Evolutionary conservation across 305 asterid genomes (phyloP).

Genomic region (Fraxinus xanthoxyloides): DNA sequence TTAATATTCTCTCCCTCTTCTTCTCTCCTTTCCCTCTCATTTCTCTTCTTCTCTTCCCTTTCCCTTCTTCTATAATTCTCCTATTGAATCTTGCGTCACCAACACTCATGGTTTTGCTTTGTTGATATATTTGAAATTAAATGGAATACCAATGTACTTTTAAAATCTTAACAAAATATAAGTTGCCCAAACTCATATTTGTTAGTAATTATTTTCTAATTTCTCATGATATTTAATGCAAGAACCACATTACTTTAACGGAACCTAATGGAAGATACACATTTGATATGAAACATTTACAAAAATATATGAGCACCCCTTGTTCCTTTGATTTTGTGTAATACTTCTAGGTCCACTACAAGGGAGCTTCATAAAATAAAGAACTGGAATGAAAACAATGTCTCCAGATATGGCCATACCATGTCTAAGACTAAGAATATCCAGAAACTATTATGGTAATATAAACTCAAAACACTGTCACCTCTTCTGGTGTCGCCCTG

Average conservation of each 20-base stretch:
- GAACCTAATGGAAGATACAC: slow-evolving; percentile 4
- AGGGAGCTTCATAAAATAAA: not conserved
- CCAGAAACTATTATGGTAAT: not conserved
- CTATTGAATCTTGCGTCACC: not conserved
- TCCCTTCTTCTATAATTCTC: not conserved
- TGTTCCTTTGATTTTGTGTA: not conserved
- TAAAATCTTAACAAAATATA: not conserved
- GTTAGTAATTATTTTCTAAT: slow-evolving; percentile 2
- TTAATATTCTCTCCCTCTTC: not conserved
- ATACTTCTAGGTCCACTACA: not conserved
- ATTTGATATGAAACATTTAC: not conserved
- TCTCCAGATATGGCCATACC: slow-evolving; percentile 9
- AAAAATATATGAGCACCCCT: not conserved
- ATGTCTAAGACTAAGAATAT: slow-evolving; percentile 5
- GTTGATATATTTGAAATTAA: not conserved
- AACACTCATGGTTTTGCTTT: not conserved
- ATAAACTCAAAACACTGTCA: slow-evolving; percentile 25
- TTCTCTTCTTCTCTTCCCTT: not conserved
- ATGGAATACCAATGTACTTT: not conserved
- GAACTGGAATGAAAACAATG: not conserved
- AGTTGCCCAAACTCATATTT: not conserved
- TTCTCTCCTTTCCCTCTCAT: not conserved
- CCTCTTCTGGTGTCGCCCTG: slow-evolving; percentile 44
- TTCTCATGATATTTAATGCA: not conserved
- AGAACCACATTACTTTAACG: not conserved